Base-by-base conservation (phyloP, 73 alveolate genomes). In the Strombidium stylifer region DNA sequence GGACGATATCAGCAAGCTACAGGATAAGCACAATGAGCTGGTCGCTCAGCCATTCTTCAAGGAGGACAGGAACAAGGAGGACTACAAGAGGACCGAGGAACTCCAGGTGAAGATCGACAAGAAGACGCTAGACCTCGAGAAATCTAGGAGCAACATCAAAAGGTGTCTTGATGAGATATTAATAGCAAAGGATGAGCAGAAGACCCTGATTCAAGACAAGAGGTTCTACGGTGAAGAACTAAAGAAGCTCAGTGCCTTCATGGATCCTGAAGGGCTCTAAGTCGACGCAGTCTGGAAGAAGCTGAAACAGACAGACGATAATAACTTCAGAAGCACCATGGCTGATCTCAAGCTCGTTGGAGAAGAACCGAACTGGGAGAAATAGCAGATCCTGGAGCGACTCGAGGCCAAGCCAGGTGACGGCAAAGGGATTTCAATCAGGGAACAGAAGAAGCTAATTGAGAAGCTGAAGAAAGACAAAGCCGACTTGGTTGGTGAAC, bases 171-270 rank as follows among this genome's bases (percentile, higher is more conserved):
- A 53, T 19, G 20, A 53, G 45, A 34, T 14, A 1, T 4, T 53
- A 1, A 20, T 18, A 53, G 48, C 16, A 3, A 28, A 53, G 23
- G n/a, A 53, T 23, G 67, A 53, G 25, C 51, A 1, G 44, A 51
- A 31, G 37, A 34, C 14, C 31, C 31, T 0, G 51, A 51, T 7
- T 26, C 39, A 67, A 69, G 51, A 19, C 68, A 50, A 4, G 69
- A 58, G 2, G 58, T 64, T 1, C 50, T 26, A 20, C 59, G 37
- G 16, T 58, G 51, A 27, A 35, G 25, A 26, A 4, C 28, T n/a
- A 26, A 31, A n/a, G 30, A 54, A 45, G n/a, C n/a, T 45, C 58
- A 35, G 45, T 35, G n/a, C n/a, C n/a, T n/a, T n/a, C n/a, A n/a
- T n/a, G n/a, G n/a, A n/a, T n/a, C n/a, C n/a, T n/a, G n/a, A n/a